Base-by-base conservation (phyloP, 768 basidiomycete genomes). In the Boletus reticulatus region DNA sequence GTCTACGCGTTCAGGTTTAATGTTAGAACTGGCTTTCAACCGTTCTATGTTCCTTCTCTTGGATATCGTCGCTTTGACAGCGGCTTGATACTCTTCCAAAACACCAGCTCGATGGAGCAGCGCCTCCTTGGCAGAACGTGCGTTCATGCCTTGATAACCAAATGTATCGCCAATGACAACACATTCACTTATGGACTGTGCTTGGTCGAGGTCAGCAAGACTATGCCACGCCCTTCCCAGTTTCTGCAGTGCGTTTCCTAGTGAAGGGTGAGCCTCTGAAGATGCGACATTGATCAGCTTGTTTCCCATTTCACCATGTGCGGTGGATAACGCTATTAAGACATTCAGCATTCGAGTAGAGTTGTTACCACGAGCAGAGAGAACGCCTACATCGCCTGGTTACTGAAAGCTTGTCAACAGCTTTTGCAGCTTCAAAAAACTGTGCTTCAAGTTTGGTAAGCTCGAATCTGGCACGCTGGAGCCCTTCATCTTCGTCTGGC, bases 121-220 rank as follows among this genome's bases (percentile, higher is more conserved):
- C 0, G 97, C 95, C 71, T 96, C 94, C 70, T 97, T 98, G 2
- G 97, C 97, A 19, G 95, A 92, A 43, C 89, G 82, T n/a, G 97
- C 94, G 66, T 99, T 98, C 75, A 95, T 80, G 19, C 94, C 92
- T 72, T 98, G 95, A 72, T 99, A 99, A 2, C 94, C 94, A 50
- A 98, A 76, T 0, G 93, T 88, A 72, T 99, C 97, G n/a, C 94
- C 95, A 27, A 99, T 74, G 42, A 98, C 88, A 29, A 98, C 92
- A 62, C 92, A 93, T 79, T 98, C 96, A 63, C 89, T 94, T 57
- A 94, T 90, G 32, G 92, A 85, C 72, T 97, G 92, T 4, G 93
- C 90, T 58, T 91, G 88, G 61, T 93, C 88, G 55, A 97, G 81
- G 66, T 95, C 94, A 3, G 92, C 86, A 16, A 95, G 72, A 67